Evolutionary conservation across 2,329 filamentous ascomycete genomes (phyloP).

Genomic region (Penicillium sp.): DNA sequence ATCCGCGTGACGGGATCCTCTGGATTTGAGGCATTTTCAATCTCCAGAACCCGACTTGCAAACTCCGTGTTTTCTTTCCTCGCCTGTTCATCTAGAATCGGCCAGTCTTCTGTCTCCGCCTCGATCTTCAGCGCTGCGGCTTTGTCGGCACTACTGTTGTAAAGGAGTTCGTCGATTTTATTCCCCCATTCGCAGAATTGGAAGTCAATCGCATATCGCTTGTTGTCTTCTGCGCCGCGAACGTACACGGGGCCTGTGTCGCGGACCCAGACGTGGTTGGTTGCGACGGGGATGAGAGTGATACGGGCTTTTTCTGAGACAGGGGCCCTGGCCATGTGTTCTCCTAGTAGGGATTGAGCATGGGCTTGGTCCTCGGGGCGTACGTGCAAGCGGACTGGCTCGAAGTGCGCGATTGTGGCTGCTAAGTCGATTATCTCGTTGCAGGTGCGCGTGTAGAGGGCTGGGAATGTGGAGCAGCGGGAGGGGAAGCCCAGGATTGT

Average conservation of each 20-base stretch:
- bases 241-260: constrained; percentile 32
- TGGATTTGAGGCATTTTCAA: constrained; percentile 11
- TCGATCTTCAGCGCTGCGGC: constrained; percentile 3
- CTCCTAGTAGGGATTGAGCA: constrained; percentile 13
- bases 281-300: constrained; percentile 16
- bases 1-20: constrained; percentile 9
- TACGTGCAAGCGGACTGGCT: constrained; percentile 31
- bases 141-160: constrained; percentile 10
- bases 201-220: constrained; percentile 23
- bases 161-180: constrained; percentile 17
- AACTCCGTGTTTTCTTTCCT: constrained; percentile 18
- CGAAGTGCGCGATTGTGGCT: constrained; percentile 29
- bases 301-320: constrained; percentile 11
- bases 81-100: constrained; percentile 10
- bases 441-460: constrained; percentile 19
- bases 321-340: background rate
- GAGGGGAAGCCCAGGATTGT: constrained; percentile 31
- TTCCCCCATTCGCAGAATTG: constrained; percentile 25
- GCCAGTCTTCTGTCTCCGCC: constrained; percentile 6
- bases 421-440: constrained; percentile 28
- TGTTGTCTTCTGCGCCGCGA: constrained; percentile 10
- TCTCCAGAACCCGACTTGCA: constrained; percentile 13
- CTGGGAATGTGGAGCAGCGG: constrained; percentile 19
- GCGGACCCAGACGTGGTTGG: constrained; percentile 32
- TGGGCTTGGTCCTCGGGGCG: constrained; percentile 21